These are phyloP conservation scores for Coemansia pectinata DNA, from an alignment of 192 early-diverging fungal species.

Conservation along the genomic window DNA sequence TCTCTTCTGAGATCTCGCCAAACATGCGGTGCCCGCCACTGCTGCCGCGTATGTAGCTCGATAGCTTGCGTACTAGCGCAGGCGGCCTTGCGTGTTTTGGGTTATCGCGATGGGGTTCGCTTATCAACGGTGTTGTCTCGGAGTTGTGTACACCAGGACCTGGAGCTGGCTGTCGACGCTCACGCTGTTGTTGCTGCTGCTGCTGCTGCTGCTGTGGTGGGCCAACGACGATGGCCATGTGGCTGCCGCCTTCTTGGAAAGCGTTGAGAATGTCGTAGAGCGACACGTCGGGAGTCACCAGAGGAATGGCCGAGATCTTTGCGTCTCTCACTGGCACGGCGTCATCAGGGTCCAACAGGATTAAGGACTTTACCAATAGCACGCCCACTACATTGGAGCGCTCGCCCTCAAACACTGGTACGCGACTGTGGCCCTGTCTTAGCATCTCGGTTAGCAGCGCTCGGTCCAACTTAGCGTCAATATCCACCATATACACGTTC, in stretches of 20 bases:
- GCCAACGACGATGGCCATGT: conserved; percentile 70
- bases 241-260: conserved; percentile 81
- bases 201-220: conserved; percentile 4
- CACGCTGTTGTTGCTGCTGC: background rate
- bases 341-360: conserved; percentile 74
- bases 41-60: conserved; percentile 35
- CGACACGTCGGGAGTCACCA: conserved; percentile 48
- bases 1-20: conserved; percentile 38
- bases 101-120: background rate
- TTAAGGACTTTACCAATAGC: conserved; percentile 71
- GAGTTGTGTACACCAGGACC: background rate
- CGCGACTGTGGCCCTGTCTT: conserved; percentile 70
- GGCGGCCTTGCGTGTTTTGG: conserved; percentile 4
- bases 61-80: conserved; percentile 31
- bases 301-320: conserved; percentile 49
- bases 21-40: conserved; percentile 5
- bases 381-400: conserved; percentile 72
- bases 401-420: conserved; percentile 67
- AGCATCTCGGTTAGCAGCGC: conserved; percentile 63
- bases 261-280: conserved; percentile 77
- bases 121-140: conserved; percentile 28
- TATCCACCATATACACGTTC: conserved; percentile 68
- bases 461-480: conserved; percentile 61
- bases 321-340: conserved; percentile 64
- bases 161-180: background rate